A percentile compares a stretch with the other conserved stretches of the same genome.
Evolutionary conservation across 495 filamentous ascomycete genomes (phyloP).

Genomic region (Penicillium coffeae): DNA sequence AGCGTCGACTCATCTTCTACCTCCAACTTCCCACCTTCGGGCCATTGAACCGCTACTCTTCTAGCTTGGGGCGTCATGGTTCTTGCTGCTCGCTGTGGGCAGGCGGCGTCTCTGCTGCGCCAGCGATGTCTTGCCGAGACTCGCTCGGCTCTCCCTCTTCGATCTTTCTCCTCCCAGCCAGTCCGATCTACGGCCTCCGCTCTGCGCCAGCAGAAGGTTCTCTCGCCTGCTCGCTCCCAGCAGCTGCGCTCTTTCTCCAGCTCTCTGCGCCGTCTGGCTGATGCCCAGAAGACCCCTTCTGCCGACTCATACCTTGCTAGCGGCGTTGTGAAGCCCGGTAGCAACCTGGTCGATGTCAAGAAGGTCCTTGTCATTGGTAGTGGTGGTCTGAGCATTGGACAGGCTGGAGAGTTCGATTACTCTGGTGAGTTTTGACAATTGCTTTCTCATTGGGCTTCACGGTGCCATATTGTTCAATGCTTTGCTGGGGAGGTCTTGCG

Average conservation of each 20-base stretch:
- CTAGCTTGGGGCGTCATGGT: slow-evolving; percentile 39
- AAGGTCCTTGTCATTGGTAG: slow-evolving; percentile 92
- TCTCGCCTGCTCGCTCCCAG: slow-evolving; percentile 37
- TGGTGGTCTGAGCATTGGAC: slow-evolving; percentile 92
- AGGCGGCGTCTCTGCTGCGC: slow-evolving; percentile 44
- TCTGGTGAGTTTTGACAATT: slow-evolving; percentile 58
- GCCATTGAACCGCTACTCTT: slow-evolving; percentile 22
- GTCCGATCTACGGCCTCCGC: slow-evolving; percentile 32
- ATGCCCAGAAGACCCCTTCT: slow-evolving; percentile 66
- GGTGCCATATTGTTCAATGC: background rate
- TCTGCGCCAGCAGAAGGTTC: slow-evolving; percentile 39
- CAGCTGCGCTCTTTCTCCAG: slow-evolving; percentile 46
- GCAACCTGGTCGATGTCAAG: slow-evolving; percentile 82
- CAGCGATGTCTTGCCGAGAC: slow-evolving; percentile 44
- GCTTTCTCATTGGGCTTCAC: background rate
- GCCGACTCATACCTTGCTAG: slow-evolving; percentile 85
- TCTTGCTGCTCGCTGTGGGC: slow-evolving; percentile 50
- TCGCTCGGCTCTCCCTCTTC: slow-evolving; percentile 37
- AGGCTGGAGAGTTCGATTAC: slow-evolving; percentile 97
- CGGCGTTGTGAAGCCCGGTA: slow-evolving; percentile 70
- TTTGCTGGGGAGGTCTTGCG: slow-evolving; percentile 1
- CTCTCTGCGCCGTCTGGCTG: slow-evolving; percentile 35
- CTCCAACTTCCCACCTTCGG: slow-evolving; percentile 13
- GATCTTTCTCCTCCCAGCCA: slow-evolving; percentile 40
- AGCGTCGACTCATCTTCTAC: slow-evolving; percentile 22